phyloP scores from a whole-genome alignment of 2,329 filamentous ascomycete species.

The Paraphoma sp. region DNA sequence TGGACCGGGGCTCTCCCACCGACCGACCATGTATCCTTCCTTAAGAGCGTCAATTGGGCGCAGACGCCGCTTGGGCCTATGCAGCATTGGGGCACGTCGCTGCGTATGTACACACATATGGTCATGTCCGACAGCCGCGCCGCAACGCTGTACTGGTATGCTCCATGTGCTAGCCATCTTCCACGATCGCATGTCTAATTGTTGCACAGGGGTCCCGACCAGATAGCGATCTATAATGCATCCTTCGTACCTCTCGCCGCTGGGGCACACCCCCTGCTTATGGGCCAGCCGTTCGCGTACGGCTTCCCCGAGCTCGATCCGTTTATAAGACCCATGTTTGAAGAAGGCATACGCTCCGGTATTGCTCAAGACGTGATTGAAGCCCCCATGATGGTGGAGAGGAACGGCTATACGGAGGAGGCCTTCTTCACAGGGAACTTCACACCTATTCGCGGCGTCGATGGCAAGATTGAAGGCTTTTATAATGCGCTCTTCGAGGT shows the following conservation, averaged over 20 bases:
- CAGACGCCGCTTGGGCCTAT: slow-evolving; percentile 23
- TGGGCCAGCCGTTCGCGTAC: slow-evolving; percentile 28
- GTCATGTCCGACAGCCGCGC: slow-evolving; percentile 33
- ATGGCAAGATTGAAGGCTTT: slow-evolving; percentile 25
- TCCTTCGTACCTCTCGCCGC: slow-evolving; percentile 24
- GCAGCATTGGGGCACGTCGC: slow-evolving; percentile 18
- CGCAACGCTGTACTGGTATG: slow-evolving; percentile 31
- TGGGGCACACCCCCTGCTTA: slow-evolving; percentile 29
- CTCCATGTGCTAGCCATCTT: not conserved
- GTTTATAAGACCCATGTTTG: slow-evolving; percentile 23
- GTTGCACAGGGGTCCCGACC: slow-evolving; percentile 15
- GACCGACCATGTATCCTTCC: slow-evolving; percentile 31
- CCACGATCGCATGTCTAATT: slow-evolving; percentile 4
- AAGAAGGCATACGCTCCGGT: slow-evolving; percentile 20
- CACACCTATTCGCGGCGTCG: slow-evolving; percentile 22
- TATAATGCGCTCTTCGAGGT: slow-evolving; percentile 37
- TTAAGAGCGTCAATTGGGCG: slow-evolving; percentile 29
- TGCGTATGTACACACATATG: slow-evolving; percentile 30
- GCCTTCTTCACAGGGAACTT: slow-evolving; percentile 34
- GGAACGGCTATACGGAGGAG: slow-evolving; percentile 28
- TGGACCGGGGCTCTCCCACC: slow-evolving; percentile 28
- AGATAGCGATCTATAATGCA: slow-evolving; percentile 35
- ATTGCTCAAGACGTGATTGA: slow-evolving; percentile 23
- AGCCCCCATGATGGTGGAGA: slow-evolving; percentile 25
- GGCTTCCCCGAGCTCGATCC: slow-evolving; percentile 29